Evolutionary conservation across 768 basidiomycete species (phyloP).

Genomic region (Rhodotorula babjevae): DNA sequence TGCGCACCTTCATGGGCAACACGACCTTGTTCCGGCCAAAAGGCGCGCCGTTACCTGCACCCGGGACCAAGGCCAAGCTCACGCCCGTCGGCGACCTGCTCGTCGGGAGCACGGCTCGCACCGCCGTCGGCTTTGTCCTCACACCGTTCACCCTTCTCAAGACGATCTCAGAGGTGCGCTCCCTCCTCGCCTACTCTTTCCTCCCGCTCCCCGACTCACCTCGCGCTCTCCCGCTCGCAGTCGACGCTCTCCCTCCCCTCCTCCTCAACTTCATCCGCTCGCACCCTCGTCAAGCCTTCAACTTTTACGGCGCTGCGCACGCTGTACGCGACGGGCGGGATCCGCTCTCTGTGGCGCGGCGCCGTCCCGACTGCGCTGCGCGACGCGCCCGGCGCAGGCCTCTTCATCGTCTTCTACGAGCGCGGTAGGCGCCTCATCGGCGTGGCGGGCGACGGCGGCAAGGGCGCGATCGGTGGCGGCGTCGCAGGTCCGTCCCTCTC

Average conservation of each 20-base stretch:
- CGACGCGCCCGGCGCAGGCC: slow-evolving; percentile 50
- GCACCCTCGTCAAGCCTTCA: not conserved
- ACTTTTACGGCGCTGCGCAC: slow-evolving; percentile 41
- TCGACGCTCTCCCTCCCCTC: not conserved
- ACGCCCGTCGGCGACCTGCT: slow-evolving; percentile 48
- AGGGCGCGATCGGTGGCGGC: slow-evolving; percentile 27
- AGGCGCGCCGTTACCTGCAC: not conserved
- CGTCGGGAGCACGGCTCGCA: slow-evolving; percentile 49
- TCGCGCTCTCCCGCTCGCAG: not conserved
- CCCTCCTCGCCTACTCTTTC: not conserved
- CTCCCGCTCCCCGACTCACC: not conserved
- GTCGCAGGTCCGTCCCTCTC: slow-evolving; percentile 16
- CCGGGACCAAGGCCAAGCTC: slow-evolving; percentile 46
- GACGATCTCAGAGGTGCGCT: slow-evolving; percentile 48
- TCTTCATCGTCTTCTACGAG: slow-evolving; percentile 51
- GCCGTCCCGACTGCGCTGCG: slow-evolving; percentile 50
- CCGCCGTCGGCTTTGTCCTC: slow-evolving; percentile 49
- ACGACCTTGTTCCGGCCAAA: slow-evolving; percentile 44
- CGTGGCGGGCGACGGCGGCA: slow-evolving; percentile 19
- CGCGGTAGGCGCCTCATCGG: slow-evolving; percentile 29
- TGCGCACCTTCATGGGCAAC: slow-evolving; percentile 44
- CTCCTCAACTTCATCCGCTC: not conserved
- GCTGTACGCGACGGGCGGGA: slow-evolving; percentile 45
- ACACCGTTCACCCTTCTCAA: slow-evolving; percentile 51
- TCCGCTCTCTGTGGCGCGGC: slow-evolving; percentile 48